Evolutionary conservation across 768 basidiomycete species (phyloP).

Genomic region (Termitomyces eurrhizus): DNA sequence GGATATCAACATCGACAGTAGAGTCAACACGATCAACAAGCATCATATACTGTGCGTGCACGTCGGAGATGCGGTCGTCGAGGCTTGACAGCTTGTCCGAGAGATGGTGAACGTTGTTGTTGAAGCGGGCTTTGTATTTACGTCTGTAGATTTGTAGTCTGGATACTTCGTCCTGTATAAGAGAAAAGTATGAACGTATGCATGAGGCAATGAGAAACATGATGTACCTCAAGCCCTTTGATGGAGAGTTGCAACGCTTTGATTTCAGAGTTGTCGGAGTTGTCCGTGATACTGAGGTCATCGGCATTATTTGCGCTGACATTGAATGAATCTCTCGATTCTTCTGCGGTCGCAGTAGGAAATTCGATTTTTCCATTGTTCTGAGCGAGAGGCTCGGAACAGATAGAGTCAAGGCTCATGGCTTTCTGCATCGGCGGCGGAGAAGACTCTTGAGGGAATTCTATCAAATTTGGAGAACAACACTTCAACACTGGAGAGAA

Average conservation of each 20-base stretch:
- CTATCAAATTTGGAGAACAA: background rate
- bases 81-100: constrained; percentile 36
- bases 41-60: constrained; percentile 30
- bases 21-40: constrained; percentile 33
- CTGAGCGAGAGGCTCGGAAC: constrained; percentile 4
- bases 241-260: constrained; percentile 12
- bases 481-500: background rate
- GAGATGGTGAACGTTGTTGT: constrained; percentile 34
- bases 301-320: background rate
- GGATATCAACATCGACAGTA: constrained; percentile 25
- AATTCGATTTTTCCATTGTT: background rate
- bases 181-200: constrained; percentile 1
- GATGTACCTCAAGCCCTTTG: constrained; percentile 18
- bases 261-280: background rate
- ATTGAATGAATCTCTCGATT: background rate
- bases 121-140: constrained; percentile 39
- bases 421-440: constrained; percentile 8
- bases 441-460: background rate
- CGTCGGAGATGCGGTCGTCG: constrained; percentile 36
- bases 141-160: constrained; percentile 36
- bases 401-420: constrained; percentile 16
- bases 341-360: background rate
- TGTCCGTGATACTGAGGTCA: background rate
- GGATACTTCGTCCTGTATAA: constrained; percentile 29
- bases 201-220: background rate